Base-by-base conservation (phyloP, 257 asterid species). In the Hygrophila difformis region DNA sequence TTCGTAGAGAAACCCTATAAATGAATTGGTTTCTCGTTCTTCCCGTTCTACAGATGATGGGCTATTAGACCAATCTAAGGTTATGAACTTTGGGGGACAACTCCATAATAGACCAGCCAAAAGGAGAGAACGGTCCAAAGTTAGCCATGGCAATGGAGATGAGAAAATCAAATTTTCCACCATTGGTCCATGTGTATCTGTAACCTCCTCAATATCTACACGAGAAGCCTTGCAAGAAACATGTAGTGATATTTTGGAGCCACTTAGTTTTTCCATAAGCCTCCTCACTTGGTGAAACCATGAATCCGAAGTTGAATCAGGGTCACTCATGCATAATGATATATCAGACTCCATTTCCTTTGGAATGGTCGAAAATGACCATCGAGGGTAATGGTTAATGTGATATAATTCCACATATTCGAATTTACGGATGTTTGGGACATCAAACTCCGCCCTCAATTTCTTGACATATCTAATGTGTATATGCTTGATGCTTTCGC, bases 71-170 rank as follows among this genome's bases (percentile, higher is more conserved):
- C 21, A 39, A 2, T 24, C 1, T 0, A 16, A 15, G 11, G 28
- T 38, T 18, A 57, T 20, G 44, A 49, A 8, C 17, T 18, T 59
- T 6, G 65, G 58, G 21, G 44, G 47, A 24, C 53, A 59, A 34
- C 7, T 29, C 42, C 8, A n/a, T 4, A 50, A 50, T 12, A 50
- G 18, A 4, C 6, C 56, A 18, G 35, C 31, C 13, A 36, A 17
- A 28, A 59, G 19, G 20, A 14, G 3, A 5, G 12, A 21, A 36
- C 23, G 22, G 1, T 2, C 15, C 15, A 6, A 21, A 3, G 36
- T 2, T 23, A 17, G 4, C 13, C 17, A 1, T 36, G 31, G 4
- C 13, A 17, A 1, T 36, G 41, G 18, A 3, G 6, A 1, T 5
- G 8, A 20, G 8, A 50, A 1, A 5, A 3, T 22, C 53, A 51